A percentile compares a stretch with the other conserved stretches of the same genome.
Evolutionary conservation across 2,329 filamentous ascomycete genomes (phyloP).

Genomic region (Paraphaeosphaeria sporulosa): DNA sequence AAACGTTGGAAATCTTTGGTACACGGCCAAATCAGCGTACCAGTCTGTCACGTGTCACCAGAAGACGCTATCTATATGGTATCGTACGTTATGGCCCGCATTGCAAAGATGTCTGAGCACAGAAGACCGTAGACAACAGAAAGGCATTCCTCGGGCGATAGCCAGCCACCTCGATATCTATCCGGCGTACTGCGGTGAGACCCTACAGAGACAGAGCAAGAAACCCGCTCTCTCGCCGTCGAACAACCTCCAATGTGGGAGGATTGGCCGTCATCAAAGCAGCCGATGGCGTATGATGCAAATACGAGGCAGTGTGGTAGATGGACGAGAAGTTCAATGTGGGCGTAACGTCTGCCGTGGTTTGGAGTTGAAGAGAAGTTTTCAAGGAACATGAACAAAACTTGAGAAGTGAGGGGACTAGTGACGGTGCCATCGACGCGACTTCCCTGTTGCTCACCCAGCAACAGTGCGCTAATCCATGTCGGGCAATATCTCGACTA

Average conservation of each 20-base stretch:
- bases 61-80: too few relatives aligned
- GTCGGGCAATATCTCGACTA: not conserved
- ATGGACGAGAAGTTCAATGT: not conserved
- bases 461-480: not conserved
- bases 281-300: not conserved
- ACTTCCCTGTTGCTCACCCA: not conserved
- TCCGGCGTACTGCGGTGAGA: not conserved
- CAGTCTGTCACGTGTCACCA: not conserved
- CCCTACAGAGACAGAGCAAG: too few relatives aligned
- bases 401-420: too few relatives aligned
- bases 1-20: not conserved
- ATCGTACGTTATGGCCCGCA: not conserved
- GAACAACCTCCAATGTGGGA: not conserved
- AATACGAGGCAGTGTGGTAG: not conserved
- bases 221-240: not conserved
- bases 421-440: too few relatives aligned
- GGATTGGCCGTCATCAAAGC: not conserved
- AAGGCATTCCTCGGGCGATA: not conserved
- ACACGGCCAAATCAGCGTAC: not conserved
- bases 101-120: conserved; percentile 7
- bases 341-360: not conserved
- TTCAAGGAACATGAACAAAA: not conserved
- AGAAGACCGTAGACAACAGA: not conserved
- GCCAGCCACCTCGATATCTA: not conserved
- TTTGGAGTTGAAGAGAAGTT: not conserved